Evolutionary conservation across 2,329 filamentous ascomycete genomes (phyloP).

Genomic region (Gaeumannomyces sp.): DNA sequence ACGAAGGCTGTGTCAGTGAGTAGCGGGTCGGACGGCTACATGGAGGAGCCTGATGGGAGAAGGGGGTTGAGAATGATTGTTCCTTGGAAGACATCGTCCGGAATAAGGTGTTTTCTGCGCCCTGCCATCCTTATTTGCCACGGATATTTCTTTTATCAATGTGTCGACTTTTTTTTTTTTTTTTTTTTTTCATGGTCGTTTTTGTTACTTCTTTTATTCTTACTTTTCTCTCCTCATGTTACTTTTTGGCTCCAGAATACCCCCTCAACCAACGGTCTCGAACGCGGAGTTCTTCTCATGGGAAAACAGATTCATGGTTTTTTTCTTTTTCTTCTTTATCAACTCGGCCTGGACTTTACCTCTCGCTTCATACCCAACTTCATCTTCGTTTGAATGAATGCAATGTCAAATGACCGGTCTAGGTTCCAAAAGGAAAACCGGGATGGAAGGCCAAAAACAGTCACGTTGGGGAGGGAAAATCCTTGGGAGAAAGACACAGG

Average conservation of each 20-base stretch:
- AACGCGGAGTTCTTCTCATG: background rate
- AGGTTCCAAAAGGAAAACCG: background rate
- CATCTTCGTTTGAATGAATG: background rate
- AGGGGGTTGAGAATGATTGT: background rate
- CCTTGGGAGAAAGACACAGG: no score
- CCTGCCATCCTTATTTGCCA: background rate
- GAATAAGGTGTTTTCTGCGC: background rate
- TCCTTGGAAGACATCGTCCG: background rate
- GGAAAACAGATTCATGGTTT: conserved; percentile 7
- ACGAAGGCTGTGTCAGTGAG: conserved; percentile 27
- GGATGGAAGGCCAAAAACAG: background rate
- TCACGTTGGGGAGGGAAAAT: no score
- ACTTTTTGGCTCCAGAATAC: conserved; percentile 7
- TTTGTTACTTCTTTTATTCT: background rate
- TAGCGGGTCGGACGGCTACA: conserved; percentile 11
- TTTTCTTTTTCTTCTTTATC: background rate
- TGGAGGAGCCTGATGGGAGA: background rate
- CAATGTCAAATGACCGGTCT: background rate
- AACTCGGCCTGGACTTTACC: background rate
- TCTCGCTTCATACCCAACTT: background rate
- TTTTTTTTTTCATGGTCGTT: conserved; percentile 5
- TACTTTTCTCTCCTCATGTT: conserved; percentile 5
- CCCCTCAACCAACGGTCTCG: background rate
- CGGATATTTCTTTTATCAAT: background rate
- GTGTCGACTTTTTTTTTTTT: background rate